A percentile compares a stretch with the other conserved stretches of the same genome.
Evolutionary conservation across 768 basidiomycete species (phyloP).

Genomic region (Guyanaporus albipodus): DNA sequence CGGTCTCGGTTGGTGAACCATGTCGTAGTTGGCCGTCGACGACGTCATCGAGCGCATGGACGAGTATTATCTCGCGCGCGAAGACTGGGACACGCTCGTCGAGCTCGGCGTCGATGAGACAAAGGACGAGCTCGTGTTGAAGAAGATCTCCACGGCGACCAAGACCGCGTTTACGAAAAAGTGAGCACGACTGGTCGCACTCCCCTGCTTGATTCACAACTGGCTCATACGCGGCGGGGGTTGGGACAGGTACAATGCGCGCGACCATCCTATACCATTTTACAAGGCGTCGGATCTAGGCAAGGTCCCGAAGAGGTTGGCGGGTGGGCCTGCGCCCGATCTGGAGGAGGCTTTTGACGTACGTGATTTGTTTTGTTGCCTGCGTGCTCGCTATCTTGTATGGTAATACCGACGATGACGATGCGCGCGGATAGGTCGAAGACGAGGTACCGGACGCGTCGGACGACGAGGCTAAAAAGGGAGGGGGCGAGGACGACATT

Average conservation of each 20-base stretch:
- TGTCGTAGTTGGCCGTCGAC: conserved; percentile 50
- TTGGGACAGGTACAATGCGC: conserved; percentile 72
- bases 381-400: background rate
- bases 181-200: too few species aligned
- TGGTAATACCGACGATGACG: background rate
- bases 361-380: conserved; percentile 19
- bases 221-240: background rate
- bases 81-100: conserved; percentile 95
- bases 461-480: conserved; percentile 43
- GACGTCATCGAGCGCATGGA: conserved; percentile 89
- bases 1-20: background rate
- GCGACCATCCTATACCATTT: conserved; percentile 93
- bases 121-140: conserved; percentile 69
- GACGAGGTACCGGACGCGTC: conserved; percentile 44
- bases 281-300: conserved; percentile 82
- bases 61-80: conserved; percentile 86
- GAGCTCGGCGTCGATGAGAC: conserved; percentile 87
- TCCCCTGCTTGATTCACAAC: too few species aligned
- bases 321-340: conserved; percentile 74
- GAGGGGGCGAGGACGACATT: conserved; percentile 38
- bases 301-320: conserved; percentile 76
- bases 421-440: conserved; percentile 42
- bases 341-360: conserved; percentile 90
- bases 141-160: conserved; percentile 76
- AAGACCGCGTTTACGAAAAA: conserved; percentile 85